phyloP scores from a whole-genome alignment of 2,329 filamentous ascomycete species.

The Xylariaceae sp. region DNA sequence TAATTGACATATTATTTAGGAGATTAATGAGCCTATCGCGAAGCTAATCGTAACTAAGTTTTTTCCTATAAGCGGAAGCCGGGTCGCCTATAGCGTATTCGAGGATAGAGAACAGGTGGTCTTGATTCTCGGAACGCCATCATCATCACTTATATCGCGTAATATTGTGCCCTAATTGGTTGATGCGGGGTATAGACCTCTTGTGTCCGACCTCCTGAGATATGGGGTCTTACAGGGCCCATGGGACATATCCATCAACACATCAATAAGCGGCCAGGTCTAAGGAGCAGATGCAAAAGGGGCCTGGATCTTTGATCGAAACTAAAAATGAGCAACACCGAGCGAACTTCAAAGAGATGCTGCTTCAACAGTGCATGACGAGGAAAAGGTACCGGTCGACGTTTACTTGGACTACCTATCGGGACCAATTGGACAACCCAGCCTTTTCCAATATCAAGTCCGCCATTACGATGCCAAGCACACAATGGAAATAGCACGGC shows the following conservation, averaged over 20 bases:
- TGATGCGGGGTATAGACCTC: not conserved
- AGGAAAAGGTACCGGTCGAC: not conserved
- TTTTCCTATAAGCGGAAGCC: no score
- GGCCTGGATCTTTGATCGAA: not conserved
- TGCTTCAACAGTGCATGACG: not conserved
- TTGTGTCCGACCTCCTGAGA: not conserved
- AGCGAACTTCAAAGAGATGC: not conserved
- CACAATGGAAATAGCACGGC: not conserved
- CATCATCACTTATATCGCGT: constrained; percentile 1
- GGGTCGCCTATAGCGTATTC: no score
- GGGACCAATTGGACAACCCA: not conserved
- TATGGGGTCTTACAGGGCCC: not conserved
- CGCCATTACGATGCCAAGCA: constrained; percentile 1
- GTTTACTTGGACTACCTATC: not conserved
- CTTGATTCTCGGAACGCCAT: not conserved
- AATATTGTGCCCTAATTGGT: not conserved
- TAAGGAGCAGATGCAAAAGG: not conserved
- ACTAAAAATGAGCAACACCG: not conserved
- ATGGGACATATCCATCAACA: not conserved
- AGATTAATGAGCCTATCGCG: not conserved
- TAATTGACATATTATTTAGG: no score
- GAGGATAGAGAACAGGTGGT: not conserved
- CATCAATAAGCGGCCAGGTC: not conserved
- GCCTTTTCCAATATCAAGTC: constrained; percentile 3
- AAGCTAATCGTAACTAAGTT: no score